Base-by-base conservation (phyloP, 1,139 yeast genomes). In the Hyphopichia khmerensis region DNA sequence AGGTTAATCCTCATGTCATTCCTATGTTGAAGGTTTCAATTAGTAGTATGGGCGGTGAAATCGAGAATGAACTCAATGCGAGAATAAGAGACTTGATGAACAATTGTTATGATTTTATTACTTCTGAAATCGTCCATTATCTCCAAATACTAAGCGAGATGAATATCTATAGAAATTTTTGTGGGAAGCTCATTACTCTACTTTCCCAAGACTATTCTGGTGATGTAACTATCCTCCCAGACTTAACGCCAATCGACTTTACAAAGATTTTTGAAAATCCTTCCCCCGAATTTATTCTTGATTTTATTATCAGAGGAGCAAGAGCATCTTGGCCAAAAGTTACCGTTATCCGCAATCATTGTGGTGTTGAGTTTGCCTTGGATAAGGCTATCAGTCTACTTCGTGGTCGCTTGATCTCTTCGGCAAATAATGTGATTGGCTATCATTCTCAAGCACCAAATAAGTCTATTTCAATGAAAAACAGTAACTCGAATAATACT, bases 1-100 rank as follows among this genome's bases (percentile, higher is more conserved):
- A 95, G 63, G 99, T 93, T 1, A 89, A 95, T 55, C 96, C 98
- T 0, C 99, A 93, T 59, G 95, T 93, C 27, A 91, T 87, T 1
- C 98, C 99, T 2, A 77, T 93, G 40, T 69, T 93, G 50, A 81
- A 81, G 49, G 66, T 82, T 23, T 82, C 91, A 0, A 75, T 82
- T 1, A 75, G 86, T 42, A 79, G 82, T 53, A 82, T 82, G 30
- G 90, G 88, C n/a, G 87, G 86, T 10, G 84, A 77, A 45, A 70
- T 82, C 42, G 87, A 83, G 51, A 78, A 78, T 48, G 87, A 80
- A 46, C 63, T 74, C 35, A 76, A 76, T 45, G 79, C 80, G n/a
- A 72, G 71, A 46, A 54, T 83, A 43, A 82, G 82, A 50, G 74
- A 72, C 35, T 62, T 74, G 30, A 60, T 85, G 51, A 78, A 82